Evolutionary conservation across 805 yeast species (phyloP).

Genomic region (Cyberlindnera veronae): DNA sequence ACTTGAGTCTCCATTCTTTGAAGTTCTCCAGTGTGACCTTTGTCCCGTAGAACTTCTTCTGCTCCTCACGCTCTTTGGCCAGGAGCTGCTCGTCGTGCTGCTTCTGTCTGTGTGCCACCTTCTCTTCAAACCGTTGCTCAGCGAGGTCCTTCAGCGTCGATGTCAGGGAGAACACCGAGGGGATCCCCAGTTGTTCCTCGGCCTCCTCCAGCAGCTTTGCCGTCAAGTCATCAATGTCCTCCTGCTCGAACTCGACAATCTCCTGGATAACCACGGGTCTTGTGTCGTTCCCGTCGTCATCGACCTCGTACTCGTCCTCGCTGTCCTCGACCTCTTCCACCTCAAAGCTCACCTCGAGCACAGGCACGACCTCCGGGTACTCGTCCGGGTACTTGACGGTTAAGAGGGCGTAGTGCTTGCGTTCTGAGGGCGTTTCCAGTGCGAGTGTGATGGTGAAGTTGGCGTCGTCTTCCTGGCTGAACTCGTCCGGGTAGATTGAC

Average conservation of each 20-base stretch:
- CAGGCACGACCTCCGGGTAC: slow-evolving; percentile 82
- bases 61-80: slow-evolving; percentile 75
- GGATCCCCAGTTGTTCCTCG: slow-evolving; percentile 81
- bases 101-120: slow-evolving; percentile 51
- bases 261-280: slow-evolving; percentile 55
- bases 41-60: slow-evolving; percentile 87
- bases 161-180: slow-evolving; percentile 80
- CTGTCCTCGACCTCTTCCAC: slow-evolving; percentile 29
- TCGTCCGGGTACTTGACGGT: slow-evolving; percentile 68
- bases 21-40: slow-evolving; percentile 80
- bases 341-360: slow-evolving; percentile 40
- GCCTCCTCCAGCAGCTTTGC: slow-evolving; percentile 54
- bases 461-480: slow-evolving; percentile 35
- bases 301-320: slow-evolving; percentile 30
- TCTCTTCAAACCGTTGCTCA: slow-evolving; percentile 61
- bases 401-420: slow-evolving; percentile 52
- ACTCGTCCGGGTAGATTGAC: slow-evolving; percentile 92
- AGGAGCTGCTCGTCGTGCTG: slow-evolving; percentile 54
- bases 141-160: slow-evolving; percentile 78
- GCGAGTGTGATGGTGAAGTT: slow-evolving; percentile 54
- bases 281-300: slow-evolving; percentile 38
- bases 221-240: slow-evolving; percentile 42
- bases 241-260: slow-evolving; percentile 47
- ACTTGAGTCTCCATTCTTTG: slow-evolving; percentile 63
- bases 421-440: slow-evolving; percentile 65